phyloP scores from a whole-genome alignment of 148 eudicot species.

The Fagopyrum esculentum region DNA sequence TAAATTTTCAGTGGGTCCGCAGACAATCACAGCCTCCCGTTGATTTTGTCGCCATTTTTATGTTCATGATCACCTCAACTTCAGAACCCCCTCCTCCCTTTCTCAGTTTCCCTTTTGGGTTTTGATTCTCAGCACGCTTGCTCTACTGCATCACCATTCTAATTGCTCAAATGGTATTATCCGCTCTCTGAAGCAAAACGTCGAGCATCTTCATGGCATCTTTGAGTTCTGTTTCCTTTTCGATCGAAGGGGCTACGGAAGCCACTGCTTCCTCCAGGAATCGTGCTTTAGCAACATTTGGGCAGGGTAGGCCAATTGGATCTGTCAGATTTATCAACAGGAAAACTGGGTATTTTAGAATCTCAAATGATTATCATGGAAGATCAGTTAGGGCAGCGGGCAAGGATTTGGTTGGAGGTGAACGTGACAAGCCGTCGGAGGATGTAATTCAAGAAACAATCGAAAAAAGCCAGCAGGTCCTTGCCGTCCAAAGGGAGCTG shows the following conservation, averaged over 20 bases:
- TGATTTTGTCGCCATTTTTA: background rate
- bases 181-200: conserved; percentile 31
- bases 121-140: background rate
- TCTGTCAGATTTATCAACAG: conserved; percentile 21
- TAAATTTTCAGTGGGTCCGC: background rate
- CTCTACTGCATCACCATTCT: conserved; percentile 5
- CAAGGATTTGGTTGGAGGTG: conserved; percentile 32
- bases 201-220: conserved; percentile 56
- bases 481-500: conserved; percentile 61
- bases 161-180: background rate
- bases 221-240: conserved; percentile 42
- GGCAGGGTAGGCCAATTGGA: conserved; percentile 20
- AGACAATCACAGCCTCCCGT: background rate
- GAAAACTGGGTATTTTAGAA: conserved; percentile 16
- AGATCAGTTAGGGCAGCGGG: conserved; percentile 35
- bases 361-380: conserved; percentile 15
- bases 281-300: conserved; percentile 22
- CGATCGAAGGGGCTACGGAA: conserved; percentile 34
- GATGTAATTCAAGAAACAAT: conserved; percentile 71
- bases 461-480: conserved; percentile 73
- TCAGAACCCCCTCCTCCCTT: background rate
- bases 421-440: conserved; percentile 28
- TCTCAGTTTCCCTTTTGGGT: background rate
- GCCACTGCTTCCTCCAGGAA: conserved; percentile 27
- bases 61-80: conserved; percentile 8